Percentiles rank a stretch among this genome's conserved stretches.
phyloP scores from a whole-genome alignment of 495 filamentous ascomycete genomes.

The Xylaria castorea region DNA sequence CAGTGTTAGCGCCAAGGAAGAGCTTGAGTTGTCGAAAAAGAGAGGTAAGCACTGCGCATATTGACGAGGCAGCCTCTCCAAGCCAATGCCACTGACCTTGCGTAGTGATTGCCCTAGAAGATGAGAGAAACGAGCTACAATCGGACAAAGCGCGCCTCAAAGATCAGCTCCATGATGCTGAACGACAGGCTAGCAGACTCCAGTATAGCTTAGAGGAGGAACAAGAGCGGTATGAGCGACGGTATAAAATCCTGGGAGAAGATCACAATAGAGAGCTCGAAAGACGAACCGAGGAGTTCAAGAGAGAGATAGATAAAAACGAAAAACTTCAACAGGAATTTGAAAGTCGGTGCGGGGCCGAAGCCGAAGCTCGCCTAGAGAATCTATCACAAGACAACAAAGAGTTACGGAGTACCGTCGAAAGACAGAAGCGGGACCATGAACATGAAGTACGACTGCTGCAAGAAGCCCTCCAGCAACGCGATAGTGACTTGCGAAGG shows the following conservation, averaged over 20 bases:
- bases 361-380: constrained; percentile 39
- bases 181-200: constrained; percentile 47
- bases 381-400: constrained; percentile 41
- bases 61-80: constrained; percentile 7
- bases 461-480: constrained; percentile 32
- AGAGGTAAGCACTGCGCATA: constrained; percentile 64
- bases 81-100: constrained; percentile 8
- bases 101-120: constrained; percentile 73
- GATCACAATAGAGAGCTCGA: constrained; percentile 38
- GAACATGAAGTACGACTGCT: constrained; percentile 37
- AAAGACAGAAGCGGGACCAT: constrained; percentile 41
- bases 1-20: constrained; percentile 69
- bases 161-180: constrained; percentile 64
- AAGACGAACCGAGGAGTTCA: constrained; percentile 46
- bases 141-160: constrained; percentile 63
- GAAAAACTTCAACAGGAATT: constrained; percentile 41
- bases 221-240: constrained; percentile 33
- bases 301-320: constrained; percentile 42
- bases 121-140: constrained; percentile 61
- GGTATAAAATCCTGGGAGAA: constrained; percentile 33
- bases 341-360: constrained; percentile 37
- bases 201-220: constrained; percentile 51
- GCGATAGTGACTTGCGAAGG: constrained; percentile 30
- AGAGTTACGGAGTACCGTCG: constrained; percentile 34
- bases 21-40: constrained; percentile 71